Evolutionary conservation across 192 early-diverging fungal species (phyloP).

Genomic region (Coemansia nantahalensis): DNA sequence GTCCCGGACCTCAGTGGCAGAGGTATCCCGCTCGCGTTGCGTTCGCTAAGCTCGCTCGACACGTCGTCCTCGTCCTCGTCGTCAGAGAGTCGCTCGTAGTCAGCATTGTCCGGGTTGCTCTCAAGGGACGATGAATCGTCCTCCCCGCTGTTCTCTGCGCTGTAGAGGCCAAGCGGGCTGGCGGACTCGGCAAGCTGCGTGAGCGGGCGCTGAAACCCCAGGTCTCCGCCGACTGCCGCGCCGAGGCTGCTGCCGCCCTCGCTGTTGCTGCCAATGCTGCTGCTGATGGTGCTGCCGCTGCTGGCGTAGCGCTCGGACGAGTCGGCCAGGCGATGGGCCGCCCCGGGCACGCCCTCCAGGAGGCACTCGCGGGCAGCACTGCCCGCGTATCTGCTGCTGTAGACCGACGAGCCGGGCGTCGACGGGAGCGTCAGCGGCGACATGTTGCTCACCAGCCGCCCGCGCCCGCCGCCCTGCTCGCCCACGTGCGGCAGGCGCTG

Average conservation of each 20-base stretch:
- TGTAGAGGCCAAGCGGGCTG: conserved; percentile 27
- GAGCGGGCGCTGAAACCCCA: conserved; percentile 13
- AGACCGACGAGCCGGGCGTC: conserved; percentile 34
- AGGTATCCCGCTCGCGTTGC: no score
- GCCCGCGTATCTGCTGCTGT: conserved; percentile 10
- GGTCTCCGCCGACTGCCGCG: conserved; percentile 10
- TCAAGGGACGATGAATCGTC: background rate
- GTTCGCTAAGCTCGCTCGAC: no score
- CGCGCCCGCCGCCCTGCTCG: conserved; percentile 2
- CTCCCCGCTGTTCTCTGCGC: conserved; percentile 19
- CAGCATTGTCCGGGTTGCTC: background rate
- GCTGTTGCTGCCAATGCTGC: background rate
- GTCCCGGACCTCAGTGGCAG: no score
- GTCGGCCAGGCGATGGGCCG: background rate
- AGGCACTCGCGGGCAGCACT: conserved; percentile 1
- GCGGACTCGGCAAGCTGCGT: conserved; percentile 24
- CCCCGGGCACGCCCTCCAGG: no score
- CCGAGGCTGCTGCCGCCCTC: background rate
- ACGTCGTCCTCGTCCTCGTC: no score
- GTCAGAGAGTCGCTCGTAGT: no score
- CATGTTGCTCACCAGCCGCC: conserved; percentile 43
- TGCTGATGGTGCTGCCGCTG: background rate
- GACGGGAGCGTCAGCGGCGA: conserved; percentile 50
- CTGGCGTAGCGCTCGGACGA: no score
- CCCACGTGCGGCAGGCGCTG: conserved; percentile 17